These are phyloP conservation scores for Phialophora verrucosa DNA, from an alignment of 2,329 filamentous ascomycete species.

Conservation along the genomic window DNA sequence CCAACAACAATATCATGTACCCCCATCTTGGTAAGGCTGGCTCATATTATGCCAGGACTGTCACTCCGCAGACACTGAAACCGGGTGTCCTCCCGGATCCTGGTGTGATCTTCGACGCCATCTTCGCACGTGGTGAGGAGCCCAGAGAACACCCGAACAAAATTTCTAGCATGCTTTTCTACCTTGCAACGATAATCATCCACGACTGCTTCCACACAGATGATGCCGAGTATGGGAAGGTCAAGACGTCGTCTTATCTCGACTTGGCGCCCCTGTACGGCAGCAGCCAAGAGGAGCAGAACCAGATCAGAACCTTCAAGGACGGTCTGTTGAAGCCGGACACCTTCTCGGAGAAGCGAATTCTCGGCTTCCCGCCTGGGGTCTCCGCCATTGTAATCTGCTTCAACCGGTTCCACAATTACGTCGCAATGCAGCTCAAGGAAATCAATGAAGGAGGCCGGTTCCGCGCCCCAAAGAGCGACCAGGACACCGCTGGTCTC, in stretches of 20 bases:
- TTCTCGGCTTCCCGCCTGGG: conserved; percentile 68
- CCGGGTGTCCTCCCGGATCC: conserved; percentile 66
- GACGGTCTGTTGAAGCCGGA: conserved; percentile 70
- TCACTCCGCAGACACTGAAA: conserved; percentile 59
- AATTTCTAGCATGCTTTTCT: conserved; percentile 73
- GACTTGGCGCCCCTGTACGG: conserved; percentile 73
- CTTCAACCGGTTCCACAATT: conserved; percentile 71
- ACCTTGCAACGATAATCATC: conserved; percentile 69
- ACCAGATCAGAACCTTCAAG: conserved; percentile 63
- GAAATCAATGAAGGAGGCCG: conserved; percentile 68
- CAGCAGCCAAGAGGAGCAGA: conserved; percentile 63
- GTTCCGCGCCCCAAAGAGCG: conserved; percentile 44
- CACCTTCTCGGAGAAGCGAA: conserved; percentile 66
- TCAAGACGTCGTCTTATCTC: conserved; percentile 72
- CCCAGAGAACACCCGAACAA: conserved; percentile 65
- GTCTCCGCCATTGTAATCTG: conserved; percentile 67
- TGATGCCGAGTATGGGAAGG: conserved; percentile 64
- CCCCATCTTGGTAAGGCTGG: conserved; percentile 67
- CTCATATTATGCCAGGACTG: conserved; percentile 67
- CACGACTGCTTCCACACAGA: conserved; percentile 67
- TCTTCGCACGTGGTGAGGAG: conserved; percentile 63
- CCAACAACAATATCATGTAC: conserved; percentile 58
- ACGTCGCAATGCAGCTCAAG: conserved; percentile 64
- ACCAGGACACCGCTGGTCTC: conserved; percentile 45
- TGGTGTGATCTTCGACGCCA: conserved; percentile 67